Evolutionary conservation across 2,329 filamentous ascomycete genomes (phyloP).

Genomic region (Geoglossum cookeanum): DNA sequence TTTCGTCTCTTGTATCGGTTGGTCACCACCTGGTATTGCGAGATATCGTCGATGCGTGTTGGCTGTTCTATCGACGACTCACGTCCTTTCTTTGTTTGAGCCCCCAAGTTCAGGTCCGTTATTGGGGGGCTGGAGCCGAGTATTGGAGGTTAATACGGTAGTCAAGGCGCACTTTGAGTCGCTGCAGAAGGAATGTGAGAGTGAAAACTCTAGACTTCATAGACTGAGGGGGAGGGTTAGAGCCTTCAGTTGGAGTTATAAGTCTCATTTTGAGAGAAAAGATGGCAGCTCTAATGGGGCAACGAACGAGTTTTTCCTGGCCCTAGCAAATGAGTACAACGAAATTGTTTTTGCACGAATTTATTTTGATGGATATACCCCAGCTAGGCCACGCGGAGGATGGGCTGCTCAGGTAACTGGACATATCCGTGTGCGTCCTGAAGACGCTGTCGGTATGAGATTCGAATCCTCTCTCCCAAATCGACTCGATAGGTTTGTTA

Average conservation of each 20-base stretch:
- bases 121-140: slow-evolving; percentile 30
- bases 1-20: slow-evolving; percentile 29
- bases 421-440: background rate
- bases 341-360: slow-evolving; percentile 7
- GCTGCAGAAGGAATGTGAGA: slow-evolving; percentile 11
- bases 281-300: background rate
- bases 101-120: slow-evolving; percentile 23
- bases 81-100: slow-evolving; percentile 37
- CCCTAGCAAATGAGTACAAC: slow-evolving; percentile 7
- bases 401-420: background rate
- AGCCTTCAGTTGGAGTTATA: slow-evolving; percentile 23
- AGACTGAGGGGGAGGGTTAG: slow-evolving; percentile 21
- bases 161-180: slow-evolving; percentile 22
- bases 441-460: background rate
- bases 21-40: slow-evolving; percentile 37
- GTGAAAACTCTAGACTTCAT: slow-evolving; percentile 20
- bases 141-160: slow-evolving; percentile 31
- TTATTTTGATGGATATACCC: background rate
- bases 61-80: slow-evolving; percentile 35
- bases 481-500: slow-evolving; percentile 18
- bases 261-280: background rate
- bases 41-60: slow-evolving; percentile 34
- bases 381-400: background rate
- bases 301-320: slow-evolving; percentile 3
- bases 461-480: slow-evolving; percentile 9